phyloP scores from a whole-genome alignment of 2,329 filamentous ascomycete species.

The Beauveria sp. region DNA sequence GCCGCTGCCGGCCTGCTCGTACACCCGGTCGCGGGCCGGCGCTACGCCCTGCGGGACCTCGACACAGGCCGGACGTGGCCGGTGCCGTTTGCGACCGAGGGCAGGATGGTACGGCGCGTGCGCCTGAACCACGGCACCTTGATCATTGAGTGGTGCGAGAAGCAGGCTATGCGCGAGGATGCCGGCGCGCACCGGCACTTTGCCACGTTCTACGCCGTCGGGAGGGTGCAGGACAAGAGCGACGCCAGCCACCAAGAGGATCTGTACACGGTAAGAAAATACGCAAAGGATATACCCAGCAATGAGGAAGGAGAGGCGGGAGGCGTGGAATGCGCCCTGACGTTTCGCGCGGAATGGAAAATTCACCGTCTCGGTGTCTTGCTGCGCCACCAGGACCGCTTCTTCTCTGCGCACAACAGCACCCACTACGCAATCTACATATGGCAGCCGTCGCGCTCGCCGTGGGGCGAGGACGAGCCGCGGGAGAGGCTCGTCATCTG shows the following conservation, averaged over 20 bases:
- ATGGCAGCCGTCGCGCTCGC: slow-evolving; percentile 51
- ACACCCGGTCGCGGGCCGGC: slow-evolving; percentile 31
- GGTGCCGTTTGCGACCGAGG: slow-evolving; percentile 43
- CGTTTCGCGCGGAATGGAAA: slow-evolving; percentile 52
- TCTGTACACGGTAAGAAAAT: background rate
- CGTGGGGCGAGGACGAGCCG: slow-evolving; percentile 48
- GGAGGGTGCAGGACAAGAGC: background rate
- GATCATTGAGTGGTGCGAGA: slow-evolving; percentile 57
- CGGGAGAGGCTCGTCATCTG: slow-evolving; percentile 52
- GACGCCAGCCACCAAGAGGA: slow-evolving; percentile 10
- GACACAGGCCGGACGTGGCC: slow-evolving; percentile 31
- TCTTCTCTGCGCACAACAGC: slow-evolving; percentile 52
- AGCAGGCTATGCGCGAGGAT: slow-evolving; percentile 31
- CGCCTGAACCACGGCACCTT: slow-evolving; percentile 46
- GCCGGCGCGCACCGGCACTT: slow-evolving; percentile 46
- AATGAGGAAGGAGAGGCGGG: background rate
- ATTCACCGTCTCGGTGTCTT: slow-evolving; percentile 50
- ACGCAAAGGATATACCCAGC: background rate
- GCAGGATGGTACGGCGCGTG: slow-evolving; percentile 46
- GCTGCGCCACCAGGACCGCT: slow-evolving; percentile 48
- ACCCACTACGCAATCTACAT: slow-evolving; percentile 55
- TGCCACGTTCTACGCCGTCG: slow-evolving; percentile 50
- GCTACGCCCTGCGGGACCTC: slow-evolving; percentile 44
- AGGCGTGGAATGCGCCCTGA: slow-evolving; percentile 30
- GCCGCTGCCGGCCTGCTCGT: slow-evolving; percentile 46